A percentile compares a stretch with the other conserved stretches of the same genome.
Evolutionary conservation across 345 rosid genomes (phyloP).

Genomic region (Linum usitatissimum): DNA sequence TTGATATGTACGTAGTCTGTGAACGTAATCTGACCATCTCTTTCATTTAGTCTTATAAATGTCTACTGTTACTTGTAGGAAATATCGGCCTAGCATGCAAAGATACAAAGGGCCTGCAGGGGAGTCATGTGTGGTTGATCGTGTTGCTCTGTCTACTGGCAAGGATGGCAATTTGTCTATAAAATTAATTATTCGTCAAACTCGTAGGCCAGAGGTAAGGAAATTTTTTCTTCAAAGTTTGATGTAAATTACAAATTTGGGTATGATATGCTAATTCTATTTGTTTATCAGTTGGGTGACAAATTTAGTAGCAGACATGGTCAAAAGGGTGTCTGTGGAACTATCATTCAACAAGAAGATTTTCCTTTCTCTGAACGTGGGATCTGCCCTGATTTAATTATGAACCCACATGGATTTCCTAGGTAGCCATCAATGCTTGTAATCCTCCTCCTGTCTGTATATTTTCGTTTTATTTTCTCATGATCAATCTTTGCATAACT

Average conservation of each 20-base stretch:
- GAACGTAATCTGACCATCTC: neutral
- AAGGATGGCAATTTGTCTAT: slow-evolving; percentile 32
- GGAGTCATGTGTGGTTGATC: slow-evolving; percentile 72
- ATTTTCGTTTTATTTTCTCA: too few species aligned
- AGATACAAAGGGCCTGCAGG: slow-evolving; percentile 65
- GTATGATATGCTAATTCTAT: neutral
- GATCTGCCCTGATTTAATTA: slow-evolving; percentile 89
- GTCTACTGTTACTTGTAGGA: slow-evolving; percentile 29
- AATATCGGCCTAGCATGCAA: slow-evolving; percentile 31
- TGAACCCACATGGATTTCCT: slow-evolving; percentile 99
- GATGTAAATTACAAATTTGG: neutral
- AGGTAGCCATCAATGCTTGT: slow-evolving; percentile 29
- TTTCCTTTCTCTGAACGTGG: slow-evolving; percentile 97
- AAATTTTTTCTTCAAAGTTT: neutral
- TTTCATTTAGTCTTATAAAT: neutral
- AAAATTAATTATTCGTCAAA: slow-evolving; percentile 69
- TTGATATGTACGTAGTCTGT: slow-evolving; percentile 38
- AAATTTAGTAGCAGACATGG: slow-evolving; percentile 98
- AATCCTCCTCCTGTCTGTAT: too few species aligned
- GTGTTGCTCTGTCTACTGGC: slow-evolving; percentile 61
- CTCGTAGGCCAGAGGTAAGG: slow-evolving; percentile 89
- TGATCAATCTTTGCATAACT: too few species aligned
- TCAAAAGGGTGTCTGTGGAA: slow-evolving; percentile 97
- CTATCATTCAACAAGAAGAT: slow-evolving; percentile 87
- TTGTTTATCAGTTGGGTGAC: slow-evolving; percentile 62